Evolutionary conservation across 2,329 filamentous ascomycete species (phyloP), one percentile per base, ranked within the genome.

Genomic region (Tolypocladium nubicola): DNA sequence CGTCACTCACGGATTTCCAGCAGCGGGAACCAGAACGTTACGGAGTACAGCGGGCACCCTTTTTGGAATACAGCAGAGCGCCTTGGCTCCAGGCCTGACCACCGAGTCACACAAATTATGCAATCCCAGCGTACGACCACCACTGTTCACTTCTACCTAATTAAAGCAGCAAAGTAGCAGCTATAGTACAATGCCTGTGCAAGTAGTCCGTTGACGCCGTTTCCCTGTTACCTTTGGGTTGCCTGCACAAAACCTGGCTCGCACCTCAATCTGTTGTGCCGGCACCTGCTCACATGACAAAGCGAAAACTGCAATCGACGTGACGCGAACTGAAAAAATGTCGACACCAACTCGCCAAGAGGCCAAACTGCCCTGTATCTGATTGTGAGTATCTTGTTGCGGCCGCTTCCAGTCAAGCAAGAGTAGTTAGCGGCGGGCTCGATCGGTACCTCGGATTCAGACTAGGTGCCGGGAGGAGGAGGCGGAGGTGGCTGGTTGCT

Each of bases 401-500:
- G 21, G 26, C 16, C 50, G 14, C 47, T 35, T 21, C 40, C 40
- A 52, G 19, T 52, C 26, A 50, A 35, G 30, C 30, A 23, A 30
- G 23, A 54, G 35, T 21, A 37, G 23, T 43, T 57, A 40, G 39
- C 33, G 21, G 21, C 23, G 35, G 52, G 19, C 14, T 49, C 40
- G 7, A n/a, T 16, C 14, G 37, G 19, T 43, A 45, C 55, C 55
- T 47, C 39, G 26, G 37, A 8, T 40, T 23, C 39, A 55, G 56
- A 65, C 69, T 70, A 80, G 61, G 76, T 76, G 64, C 77, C 77
- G 58, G 76, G 76, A 61, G 84, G 83, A 56, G 84, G 84, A 58
- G 84, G 84, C 30, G 87, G 85, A 19, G 84, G 84, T 61, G 84
- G 80, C 61, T 83, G 84, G 62, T 77, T 76, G 56, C 79, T 79